Evolutionary conservation across 2,329 filamentous ascomycete species (phyloP).

Genomic region (Phyllosticta citribraziliensis): DNA sequence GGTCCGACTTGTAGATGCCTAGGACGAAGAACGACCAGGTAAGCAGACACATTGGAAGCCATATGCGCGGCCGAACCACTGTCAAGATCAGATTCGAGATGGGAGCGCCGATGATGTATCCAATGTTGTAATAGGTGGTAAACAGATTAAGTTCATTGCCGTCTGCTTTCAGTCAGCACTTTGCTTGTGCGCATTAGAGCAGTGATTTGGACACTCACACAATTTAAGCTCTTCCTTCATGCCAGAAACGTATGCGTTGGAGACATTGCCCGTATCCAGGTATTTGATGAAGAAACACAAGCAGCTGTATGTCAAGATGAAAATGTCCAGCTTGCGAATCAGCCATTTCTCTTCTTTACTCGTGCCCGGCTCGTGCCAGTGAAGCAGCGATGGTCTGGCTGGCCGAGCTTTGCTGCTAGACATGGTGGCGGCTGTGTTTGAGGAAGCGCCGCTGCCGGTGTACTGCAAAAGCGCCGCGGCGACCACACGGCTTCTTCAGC

Average conservation of each 20-base stretch:
- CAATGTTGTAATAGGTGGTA: constrained; percentile 10
- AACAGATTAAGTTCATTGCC: constrained; percentile 11
- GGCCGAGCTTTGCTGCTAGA: not conserved
- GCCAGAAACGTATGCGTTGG: constrained; percentile 20
- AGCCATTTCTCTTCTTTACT: constrained; percentile 13
- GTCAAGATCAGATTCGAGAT: constrained; percentile 1
- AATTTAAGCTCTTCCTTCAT: constrained; percentile 22
- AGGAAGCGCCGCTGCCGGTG: not conserved
- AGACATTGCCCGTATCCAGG: constrained; percentile 18
- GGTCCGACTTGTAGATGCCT: not conserved
- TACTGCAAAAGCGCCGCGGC: not conserved
- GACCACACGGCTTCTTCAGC: not conserved
- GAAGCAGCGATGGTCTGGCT: not conserved
- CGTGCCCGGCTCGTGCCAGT: constrained; percentile 12
- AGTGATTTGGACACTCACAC: not conserved
- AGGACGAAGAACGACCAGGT: constrained; percentile 7
- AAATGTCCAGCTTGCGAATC: constrained; percentile 15
- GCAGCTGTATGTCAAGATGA: constrained; percentile 13
- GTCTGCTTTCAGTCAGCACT: not conserved
- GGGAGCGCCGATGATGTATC: constrained; percentile 9
- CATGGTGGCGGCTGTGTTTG: not conserved
- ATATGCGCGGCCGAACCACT: not conserved
- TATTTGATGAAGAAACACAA: constrained; percentile 17
- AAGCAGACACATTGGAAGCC: constrained; percentile 1
- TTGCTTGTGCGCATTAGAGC: not conserved